phyloP scores from a whole-genome alignment of 306 rosid genomes.

The Cicer judaicum region DNA sequence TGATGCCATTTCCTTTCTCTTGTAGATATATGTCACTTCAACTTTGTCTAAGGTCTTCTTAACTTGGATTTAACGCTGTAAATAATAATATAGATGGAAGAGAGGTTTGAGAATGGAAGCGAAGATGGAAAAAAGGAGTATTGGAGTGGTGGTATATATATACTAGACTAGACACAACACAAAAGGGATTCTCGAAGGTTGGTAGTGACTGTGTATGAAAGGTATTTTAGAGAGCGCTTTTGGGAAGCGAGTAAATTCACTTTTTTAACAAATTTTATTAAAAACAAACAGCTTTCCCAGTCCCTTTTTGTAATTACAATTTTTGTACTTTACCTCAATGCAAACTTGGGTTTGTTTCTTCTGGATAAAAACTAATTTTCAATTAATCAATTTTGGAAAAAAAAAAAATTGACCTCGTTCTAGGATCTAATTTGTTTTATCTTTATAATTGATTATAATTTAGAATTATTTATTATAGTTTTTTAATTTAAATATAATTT shows the following conservation, averaged over 20 bases:
- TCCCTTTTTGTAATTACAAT: slow-evolving; percentile 56
- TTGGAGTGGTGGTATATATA: slow-evolving; percentile 43
- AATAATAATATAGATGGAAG: too few relatives aligned
- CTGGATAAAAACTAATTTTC: too few relatives aligned
- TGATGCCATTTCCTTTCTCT: slow-evolving; percentile 50
- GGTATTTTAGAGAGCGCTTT: slow-evolving; percentile 60
- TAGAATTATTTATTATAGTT: too few relatives aligned
- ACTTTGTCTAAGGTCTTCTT: slow-evolving; percentile 21
- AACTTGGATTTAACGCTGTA: slow-evolving; percentile 8
- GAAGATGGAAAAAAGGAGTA: slow-evolving; percentile 18
- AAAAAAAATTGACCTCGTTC: too few relatives aligned
- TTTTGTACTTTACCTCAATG: slow-evolving; percentile 48
- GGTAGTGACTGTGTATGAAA: slow-evolving; percentile 56
- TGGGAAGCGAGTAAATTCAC: slow-evolving; percentile 62
- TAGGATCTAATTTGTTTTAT: too few relatives aligned
- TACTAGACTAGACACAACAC: slow-evolving; percentile 46
- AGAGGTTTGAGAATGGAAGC: slow-evolving; percentile 31
- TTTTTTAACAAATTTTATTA: slow-evolving; percentile 42
- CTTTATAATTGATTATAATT: too few relatives aligned
- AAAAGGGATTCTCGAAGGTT: slow-evolving; percentile 60
- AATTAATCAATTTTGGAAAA: too few relatives aligned
- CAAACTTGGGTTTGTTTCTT: not conserved
- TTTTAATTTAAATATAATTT: too few relatives aligned
- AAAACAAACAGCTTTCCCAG: slow-evolving; percentile 20
- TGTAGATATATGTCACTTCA: slow-evolving; percentile 7